Base-by-base conservation (phyloP, 257 asterid genomes). In the Plantago ovata region DNA sequence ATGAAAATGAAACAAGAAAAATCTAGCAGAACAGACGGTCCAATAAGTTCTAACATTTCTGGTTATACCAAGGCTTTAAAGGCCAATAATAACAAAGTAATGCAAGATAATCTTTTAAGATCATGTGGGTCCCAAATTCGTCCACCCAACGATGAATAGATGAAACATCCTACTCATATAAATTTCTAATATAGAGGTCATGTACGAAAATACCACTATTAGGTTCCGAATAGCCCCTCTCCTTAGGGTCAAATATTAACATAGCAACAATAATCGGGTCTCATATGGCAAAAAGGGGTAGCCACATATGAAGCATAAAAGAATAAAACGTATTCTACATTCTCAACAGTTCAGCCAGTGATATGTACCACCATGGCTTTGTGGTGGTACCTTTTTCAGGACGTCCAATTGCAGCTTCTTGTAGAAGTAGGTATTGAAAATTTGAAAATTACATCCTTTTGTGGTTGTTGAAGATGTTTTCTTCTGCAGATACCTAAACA, bases 371-470 rank as follows among this genome's bases (percentile, higher is more conserved):
- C 48, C 4, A 12, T 12, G 14, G 48, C 3, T 43, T 12, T 15
- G 16, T 12, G 48, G 15, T 2, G 13, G 48, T 70, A 93, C 99
- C 99, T 83, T 77, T 45, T 50, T 66, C 58, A 70, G 65, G 65
- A 79, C 78, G 70, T 87, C 83, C 68, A 74, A 79, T 75, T 84
- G 84, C 78, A 89, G 78, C 75, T 89, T 93, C 74, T 71, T 67
- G 65, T 93, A 93, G 73, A 93, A 89, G 77, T 79, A 93, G 14
- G 99, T 93, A 72, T 86, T 86, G 11, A 93, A 93, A 60, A 86
- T 78, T 66, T 89, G 94, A 75, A 58, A 86, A 57, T 72, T 67
- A 47, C 67, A 38, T 60, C 62, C 54, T 69, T 65, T 78, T 51
- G 60, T 39, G 54, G 69, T 63, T 46, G 58, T 47, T 19, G 71